Base-by-base conservation (phyloP, 164 flowering plant genomes). In the Piper longum region DNA sequence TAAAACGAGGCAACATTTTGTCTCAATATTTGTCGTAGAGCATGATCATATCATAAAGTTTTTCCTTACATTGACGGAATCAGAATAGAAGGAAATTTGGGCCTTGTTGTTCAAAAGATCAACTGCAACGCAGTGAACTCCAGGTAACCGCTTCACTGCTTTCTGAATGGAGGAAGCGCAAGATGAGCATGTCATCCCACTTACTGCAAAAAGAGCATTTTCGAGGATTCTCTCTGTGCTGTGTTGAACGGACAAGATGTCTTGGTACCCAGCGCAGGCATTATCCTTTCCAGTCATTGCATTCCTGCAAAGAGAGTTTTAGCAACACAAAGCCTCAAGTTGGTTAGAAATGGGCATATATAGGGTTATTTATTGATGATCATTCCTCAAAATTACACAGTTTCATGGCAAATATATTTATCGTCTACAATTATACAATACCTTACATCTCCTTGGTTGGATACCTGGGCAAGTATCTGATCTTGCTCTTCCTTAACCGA, bases 101-200 rank as follows among this genome's bases (percentile, higher is more conserved):
- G 85, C 84, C 52, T 76, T 73, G 67, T 79, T 77, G 40, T 84
- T 84, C 66, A 90, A 63, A 43, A 86, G 87, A 74, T 87, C 97
- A 41, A 90, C 88, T 12, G 62, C 82, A 52, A 86, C 89, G 40
- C 88, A 85, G 16, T 66, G 75, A 56, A 87, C 86, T 2, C 97
- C 95, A 0, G 90, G 85, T 16, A 90, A 83, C 4, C 92, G 67
- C 62, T 88, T 90, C 67, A 90, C 64, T 39, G 92, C 87, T 67
- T 83, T 90, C 72, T 87, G 91, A 19, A 87, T 85, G 0, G 97
- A 87, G 2, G 80, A 90, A 17, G 95, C 95, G 57, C 95, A 89
- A 16, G 97, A 91, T 12, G 95, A 79, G 65, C 95, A 89, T 1
- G 87, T 82, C 97, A 89, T 89, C 40, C 95, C 97, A 7, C 67